phyloP scores from a whole-genome alignment of 164 flowering plant species.

The Vitis cinerea region DNA sequence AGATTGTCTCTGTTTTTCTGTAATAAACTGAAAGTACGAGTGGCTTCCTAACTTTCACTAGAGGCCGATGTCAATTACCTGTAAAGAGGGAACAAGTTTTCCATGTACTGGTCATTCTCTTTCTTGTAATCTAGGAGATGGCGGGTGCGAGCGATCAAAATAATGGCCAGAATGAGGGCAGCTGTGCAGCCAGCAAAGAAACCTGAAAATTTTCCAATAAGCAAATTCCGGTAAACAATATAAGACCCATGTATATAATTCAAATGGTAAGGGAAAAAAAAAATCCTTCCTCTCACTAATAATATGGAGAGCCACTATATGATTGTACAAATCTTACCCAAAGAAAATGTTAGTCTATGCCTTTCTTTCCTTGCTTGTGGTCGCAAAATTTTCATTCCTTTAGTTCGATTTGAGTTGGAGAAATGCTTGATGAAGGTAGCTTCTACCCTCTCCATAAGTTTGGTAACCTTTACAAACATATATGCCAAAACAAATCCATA shows the following conservation, averaged over 20 bases:
- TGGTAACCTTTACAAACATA: constrained; percentile 35
- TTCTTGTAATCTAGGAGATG: constrained; percentile 11
- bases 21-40: too few species aligned
- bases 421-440: constrained; percentile 69
- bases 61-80: constrained; percentile 28
- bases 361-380: constrained; percentile 47
- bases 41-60: too few species aligned
- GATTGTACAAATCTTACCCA: constrained; percentile 32
- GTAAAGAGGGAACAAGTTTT: constrained; percentile 67
- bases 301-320: too few species aligned
- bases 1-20: too few species aligned
- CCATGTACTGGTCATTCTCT: constrained; percentile 47
- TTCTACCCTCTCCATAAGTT: constrained; percentile 69
- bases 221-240: not conserved
- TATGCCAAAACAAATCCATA: too few species aligned
- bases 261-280: too few species aligned
- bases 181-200: constrained; percentile 49
- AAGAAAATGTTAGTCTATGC: constrained; percentile 49
- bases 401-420: constrained; percentile 51
- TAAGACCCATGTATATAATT: too few species aligned
- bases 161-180: constrained; percentile 45
- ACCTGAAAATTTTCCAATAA: constrained; percentile 30
- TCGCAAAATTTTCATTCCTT: constrained; percentile 54
- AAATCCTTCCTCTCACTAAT: too few species aligned
- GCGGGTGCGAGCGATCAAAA: constrained; percentile 36